Evolutionary conservation across 2,329 filamentous ascomycete genomes (phyloP).

Genomic region (Zymoseptoria brevis): DNA sequence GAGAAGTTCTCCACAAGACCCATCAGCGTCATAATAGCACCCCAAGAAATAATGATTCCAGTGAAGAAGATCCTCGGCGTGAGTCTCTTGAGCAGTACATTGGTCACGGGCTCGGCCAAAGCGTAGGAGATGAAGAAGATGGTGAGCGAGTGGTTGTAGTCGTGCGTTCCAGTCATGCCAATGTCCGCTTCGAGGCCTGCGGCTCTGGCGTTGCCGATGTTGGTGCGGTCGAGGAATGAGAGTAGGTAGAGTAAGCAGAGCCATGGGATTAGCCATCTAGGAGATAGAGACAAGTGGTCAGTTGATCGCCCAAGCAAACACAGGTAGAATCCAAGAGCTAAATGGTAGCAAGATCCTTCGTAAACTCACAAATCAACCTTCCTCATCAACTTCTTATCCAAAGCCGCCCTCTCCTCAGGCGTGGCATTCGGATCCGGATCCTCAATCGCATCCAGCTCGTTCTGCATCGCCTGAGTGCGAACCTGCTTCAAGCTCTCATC

Average conservation of each 20-base stretch:
- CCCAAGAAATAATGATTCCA: constrained; percentile 68
- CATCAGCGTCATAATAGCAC: constrained; percentile 30
- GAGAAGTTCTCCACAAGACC: constrained; percentile 22
- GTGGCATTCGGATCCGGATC: constrained; percentile 6
- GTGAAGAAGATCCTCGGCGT: constrained; percentile 67
- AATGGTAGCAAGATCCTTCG: constrained; percentile 45
- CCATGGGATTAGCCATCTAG: constrained; percentile 42
- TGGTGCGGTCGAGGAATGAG: constrained; percentile 21
- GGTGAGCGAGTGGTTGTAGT: constrained; percentile 69
- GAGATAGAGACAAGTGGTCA: neutral
- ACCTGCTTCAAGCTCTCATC: constrained; percentile 4
- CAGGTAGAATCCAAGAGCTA: constrained; percentile 44
- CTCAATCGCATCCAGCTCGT: neutral
- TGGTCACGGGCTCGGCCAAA: constrained; percentile 69
- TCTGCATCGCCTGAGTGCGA: neutral
- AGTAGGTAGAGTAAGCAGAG: constrained; percentile 50
- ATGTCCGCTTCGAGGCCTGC: constrained; percentile 51
- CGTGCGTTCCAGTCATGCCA: constrained; percentile 47
- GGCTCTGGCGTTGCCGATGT: constrained; percentile 53
- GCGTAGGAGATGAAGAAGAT: constrained; percentile 86
- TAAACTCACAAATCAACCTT: constrained; percentile 48
- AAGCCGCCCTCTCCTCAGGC: neutral
- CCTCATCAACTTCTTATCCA: constrained; percentile 43
- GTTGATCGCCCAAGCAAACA: constrained; percentile 45
- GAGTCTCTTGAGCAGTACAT: constrained; percentile 67